Evolutionary conservation across 345 rosid genomes (phyloP).

Genomic region (Chamaenerion angustifolium): DNA sequence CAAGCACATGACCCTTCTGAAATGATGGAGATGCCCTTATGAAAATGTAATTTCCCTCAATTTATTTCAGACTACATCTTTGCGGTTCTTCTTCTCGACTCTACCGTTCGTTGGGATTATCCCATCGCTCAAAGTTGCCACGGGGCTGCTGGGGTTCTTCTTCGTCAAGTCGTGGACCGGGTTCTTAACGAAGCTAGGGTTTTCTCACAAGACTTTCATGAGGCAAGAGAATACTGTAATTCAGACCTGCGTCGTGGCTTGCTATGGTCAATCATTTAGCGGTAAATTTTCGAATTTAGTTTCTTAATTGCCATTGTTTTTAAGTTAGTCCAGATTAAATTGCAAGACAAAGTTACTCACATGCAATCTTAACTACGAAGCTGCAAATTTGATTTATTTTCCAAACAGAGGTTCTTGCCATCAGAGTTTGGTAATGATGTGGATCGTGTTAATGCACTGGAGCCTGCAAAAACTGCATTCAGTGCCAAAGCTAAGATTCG

Average conservation of each 20-base stretch:
- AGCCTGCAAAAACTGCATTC: constrained; percentile 4
- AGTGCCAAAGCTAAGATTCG: constrained; percentile 2
- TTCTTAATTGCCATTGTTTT: too few species aligned
- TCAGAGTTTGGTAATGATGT: constrained; percentile 10
- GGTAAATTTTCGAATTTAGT: constrained; percentile 17
- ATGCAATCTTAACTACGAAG: too few species aligned
- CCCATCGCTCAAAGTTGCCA: constrained; percentile 79
- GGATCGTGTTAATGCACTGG: constrained; percentile 6
- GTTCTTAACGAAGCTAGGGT: constrained; percentile 43
- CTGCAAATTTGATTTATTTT: not conserved
- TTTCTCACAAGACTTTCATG: constrained; percentile 50
- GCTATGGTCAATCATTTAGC: constrained; percentile 86
- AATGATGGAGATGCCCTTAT: too few species aligned
- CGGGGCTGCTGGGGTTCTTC: constrained; percentile 89
- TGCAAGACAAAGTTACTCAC: too few species aligned
- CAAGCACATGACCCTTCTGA: too few species aligned
- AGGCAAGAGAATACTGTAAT: constrained; percentile 90
- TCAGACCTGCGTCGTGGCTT: constrained; percentile 94
- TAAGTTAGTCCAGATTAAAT: too few species aligned
- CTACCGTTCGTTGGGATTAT: constrained; percentile 90
- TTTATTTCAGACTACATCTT: too few species aligned
- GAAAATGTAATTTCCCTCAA: too few species aligned
- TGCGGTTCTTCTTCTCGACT: too few species aligned
- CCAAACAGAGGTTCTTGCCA: constrained; percentile 9
- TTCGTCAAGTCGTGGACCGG: constrained; percentile 86